A percentile compares a stretch with the other conserved stretches of the same genome.
Conservation (phyloP, 768 basidiomycete species). For the Exsudoporus frostii region DNA sequence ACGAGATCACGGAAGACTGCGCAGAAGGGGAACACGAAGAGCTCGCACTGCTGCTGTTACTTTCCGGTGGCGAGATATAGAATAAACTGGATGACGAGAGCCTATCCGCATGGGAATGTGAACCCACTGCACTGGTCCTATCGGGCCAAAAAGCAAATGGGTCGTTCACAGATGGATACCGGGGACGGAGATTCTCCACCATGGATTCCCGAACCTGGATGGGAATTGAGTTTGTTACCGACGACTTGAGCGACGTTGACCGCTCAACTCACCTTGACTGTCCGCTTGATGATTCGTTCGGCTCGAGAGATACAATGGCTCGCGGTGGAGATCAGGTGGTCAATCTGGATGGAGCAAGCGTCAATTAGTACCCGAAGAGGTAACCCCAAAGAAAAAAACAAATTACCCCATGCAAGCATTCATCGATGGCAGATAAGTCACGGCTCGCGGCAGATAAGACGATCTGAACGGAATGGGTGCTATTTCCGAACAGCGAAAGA, state of each 20-base stretch:
- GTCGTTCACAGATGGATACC: conserved; percentile 21
- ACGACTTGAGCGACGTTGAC: background rate
- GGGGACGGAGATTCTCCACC: conserved; percentile 41
- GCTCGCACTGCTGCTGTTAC: conserved; percentile 5
- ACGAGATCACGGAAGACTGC: conserved; percentile 40
- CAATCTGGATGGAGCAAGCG: conserved; percentile 38
- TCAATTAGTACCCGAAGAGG: conserved; percentile 5
- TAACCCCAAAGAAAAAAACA: conserved; percentile 11
- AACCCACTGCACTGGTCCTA: background rate
- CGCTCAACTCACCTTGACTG: conserved; percentile 45
- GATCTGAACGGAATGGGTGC: conserved; percentile 43
- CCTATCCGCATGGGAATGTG: background rate
- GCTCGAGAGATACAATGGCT: conserved; percentile 55
- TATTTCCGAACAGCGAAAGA: conserved; percentile 31
- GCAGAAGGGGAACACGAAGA: conserved; percentile 27
- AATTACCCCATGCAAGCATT: conserved; percentile 52
- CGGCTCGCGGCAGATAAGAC: conserved; percentile 52
- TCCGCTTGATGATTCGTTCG: conserved; percentile 54
- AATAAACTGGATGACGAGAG: conserved; percentile 10
- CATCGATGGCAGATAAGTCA: conserved; percentile 55
- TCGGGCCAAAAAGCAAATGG: conserved; percentile 20
- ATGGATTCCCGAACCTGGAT: conserved; percentile 49
- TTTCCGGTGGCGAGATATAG: conserved; percentile 22
- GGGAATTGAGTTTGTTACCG: background rate
- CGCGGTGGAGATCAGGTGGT: conserved; percentile 52